Conservation (phyloP, 1,284 basidiomycete species). For the Cutaneotrichosporon mucoides region DNA sequence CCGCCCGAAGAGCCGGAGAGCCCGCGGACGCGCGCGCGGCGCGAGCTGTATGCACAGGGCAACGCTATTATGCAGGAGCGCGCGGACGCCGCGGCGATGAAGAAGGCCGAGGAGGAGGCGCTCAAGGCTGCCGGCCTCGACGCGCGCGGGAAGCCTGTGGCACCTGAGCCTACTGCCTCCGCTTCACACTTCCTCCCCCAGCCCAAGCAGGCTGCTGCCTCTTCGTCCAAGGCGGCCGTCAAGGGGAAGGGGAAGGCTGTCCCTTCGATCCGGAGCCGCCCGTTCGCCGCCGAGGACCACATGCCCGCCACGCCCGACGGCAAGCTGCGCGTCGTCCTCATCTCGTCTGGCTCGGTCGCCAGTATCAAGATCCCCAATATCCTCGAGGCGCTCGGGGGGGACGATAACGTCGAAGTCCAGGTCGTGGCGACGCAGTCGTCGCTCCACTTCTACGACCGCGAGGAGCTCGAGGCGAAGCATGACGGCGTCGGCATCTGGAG, state of each 20-base stretch:
- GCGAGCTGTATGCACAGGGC: constrained; percentile 38
- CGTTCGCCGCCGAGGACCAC: constrained; percentile 36
- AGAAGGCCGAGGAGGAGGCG: constrained; percentile 2
- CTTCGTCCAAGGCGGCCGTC: no score
- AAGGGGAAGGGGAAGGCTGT: background rate
- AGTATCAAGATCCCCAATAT: constrained; percentile 90
- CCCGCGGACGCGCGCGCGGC: constrained; percentile 30
- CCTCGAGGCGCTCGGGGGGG: constrained; percentile 59
- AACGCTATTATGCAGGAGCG: constrained; percentile 11
- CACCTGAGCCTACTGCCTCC: no score
- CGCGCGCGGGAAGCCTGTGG: background rate
- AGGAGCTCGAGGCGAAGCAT: constrained; percentile 49
- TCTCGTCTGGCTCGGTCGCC: constrained; percentile 89
- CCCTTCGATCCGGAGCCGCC: constrained; percentile 7
- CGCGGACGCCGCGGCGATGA: background rate
- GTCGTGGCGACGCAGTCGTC: constrained; percentile 77
- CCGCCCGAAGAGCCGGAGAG: constrained; percentile 22
- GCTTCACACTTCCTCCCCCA: no score
- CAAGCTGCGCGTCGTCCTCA: constrained; percentile 66
- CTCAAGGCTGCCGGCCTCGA: background rate
- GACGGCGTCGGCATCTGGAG: constrained; percentile 71
- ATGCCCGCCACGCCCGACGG: constrained; percentile 33
- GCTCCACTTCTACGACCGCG: constrained; percentile 69
- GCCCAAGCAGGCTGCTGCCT: no score
- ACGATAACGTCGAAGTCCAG: constrained; percentile 70